Evolutionary conservation across 495 filamentous ascomycete genomes (phyloP).

Genomic region (Pseudomonodictys pantanalensis): DNA sequence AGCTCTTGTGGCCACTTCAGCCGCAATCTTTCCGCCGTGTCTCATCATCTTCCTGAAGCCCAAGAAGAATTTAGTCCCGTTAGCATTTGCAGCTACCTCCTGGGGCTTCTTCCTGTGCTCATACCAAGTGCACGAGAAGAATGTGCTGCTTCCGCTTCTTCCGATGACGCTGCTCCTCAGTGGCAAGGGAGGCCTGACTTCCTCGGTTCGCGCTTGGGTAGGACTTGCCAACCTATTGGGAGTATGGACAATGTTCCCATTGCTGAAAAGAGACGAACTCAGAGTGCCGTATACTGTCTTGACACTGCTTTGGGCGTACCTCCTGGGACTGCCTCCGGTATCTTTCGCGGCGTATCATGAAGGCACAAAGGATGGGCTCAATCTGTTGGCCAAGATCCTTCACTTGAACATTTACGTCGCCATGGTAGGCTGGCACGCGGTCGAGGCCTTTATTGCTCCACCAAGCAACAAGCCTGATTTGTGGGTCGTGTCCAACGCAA

Average conservation of each 20-base stretch:
- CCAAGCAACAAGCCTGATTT: conserved; percentile 81
- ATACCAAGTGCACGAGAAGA: conserved; percentile 98
- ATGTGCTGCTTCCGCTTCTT: conserved; percentile 82
- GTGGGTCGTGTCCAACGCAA: conserved; percentile 87
- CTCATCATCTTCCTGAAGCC: conserved; percentile 76
- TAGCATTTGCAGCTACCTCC: conserved; percentile 73
- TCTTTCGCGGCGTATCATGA: conserved; percentile 61
- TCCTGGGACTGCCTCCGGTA: conserved; percentile 79
- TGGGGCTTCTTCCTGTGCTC: conserved; percentile 98
- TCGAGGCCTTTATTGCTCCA: conserved; percentile 63
- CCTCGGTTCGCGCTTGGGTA: conserved; percentile 79
- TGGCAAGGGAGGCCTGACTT: conserved; percentile 68
- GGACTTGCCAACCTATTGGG: conserved; percentile 89
- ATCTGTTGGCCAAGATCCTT: conserved; percentile 59
- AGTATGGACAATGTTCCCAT: conserved; percentile 89
- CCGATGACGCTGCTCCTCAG: conserved; percentile 87
- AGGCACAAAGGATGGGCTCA: conserved; percentile 38
- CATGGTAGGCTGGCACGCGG: conserved; percentile 76
- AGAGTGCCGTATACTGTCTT: conserved; percentile 80
- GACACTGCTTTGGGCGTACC: conserved; percentile 81
- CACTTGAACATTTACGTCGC: conserved; percentile 71
- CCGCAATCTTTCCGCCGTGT: conserved; percentile 73
- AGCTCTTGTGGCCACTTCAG: conserved; percentile 71
- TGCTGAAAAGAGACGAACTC: conserved; percentile 80
- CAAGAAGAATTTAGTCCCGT: conserved; percentile 68